Evolutionary conservation across 1,284 basidiomycete species (phyloP).

Genomic region (Coniferiporia sulphurascens): DNA sequence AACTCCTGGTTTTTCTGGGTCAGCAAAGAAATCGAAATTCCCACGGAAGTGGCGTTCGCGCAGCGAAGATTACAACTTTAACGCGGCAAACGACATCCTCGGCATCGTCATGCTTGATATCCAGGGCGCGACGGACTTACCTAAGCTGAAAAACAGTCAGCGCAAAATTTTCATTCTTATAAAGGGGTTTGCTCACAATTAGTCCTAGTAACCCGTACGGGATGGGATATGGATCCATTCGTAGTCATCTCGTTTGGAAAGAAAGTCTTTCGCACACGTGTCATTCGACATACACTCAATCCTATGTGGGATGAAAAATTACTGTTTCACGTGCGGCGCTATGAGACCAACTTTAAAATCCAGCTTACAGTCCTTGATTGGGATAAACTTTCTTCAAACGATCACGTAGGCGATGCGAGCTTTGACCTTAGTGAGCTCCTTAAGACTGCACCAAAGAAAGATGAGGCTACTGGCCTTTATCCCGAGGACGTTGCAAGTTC

Average conservation of each 20-base stretch:
- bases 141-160: slow-evolving; percentile 82
- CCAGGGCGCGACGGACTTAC: slow-evolving; percentile 74
- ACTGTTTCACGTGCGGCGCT: slow-evolving; percentile 88
- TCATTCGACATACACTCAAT: slow-evolving; percentile 84
- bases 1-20: slow-evolving; percentile 14
- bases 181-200: slow-evolving; percentile 7
- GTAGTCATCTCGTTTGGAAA: slow-evolving; percentile 95
- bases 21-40: slow-evolving; percentile 15
- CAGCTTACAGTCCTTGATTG: slow-evolving; percentile 87
- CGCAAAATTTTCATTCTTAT: slow-evolving; percentile 20
- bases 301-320: slow-evolving; percentile 96
- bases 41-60: slow-evolving; percentile 30
- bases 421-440: slow-evolving; percentile 72
- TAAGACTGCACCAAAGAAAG: slow-evolving; percentile 66
- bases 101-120: slow-evolving; percentile 88
- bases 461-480: slow-evolving; percentile 73
- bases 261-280: slow-evolving; percentile 92
- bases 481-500: slow-evolving; percentile 41
- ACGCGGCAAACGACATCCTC: slow-evolving; percentile 71
- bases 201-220: slow-evolving; percentile 69
- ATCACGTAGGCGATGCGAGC: slow-evolving; percentile 74
- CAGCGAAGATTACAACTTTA: slow-evolving; percentile 57
- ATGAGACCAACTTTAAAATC: slow-evolving; percentile 76
- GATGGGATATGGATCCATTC: slow-evolving; percentile 98
- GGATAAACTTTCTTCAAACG: slow-evolving; percentile 91